Conservation (phyloP, 2,329 filamentous ascomycete species). For the Furcasterigmium sp. region DNA sequence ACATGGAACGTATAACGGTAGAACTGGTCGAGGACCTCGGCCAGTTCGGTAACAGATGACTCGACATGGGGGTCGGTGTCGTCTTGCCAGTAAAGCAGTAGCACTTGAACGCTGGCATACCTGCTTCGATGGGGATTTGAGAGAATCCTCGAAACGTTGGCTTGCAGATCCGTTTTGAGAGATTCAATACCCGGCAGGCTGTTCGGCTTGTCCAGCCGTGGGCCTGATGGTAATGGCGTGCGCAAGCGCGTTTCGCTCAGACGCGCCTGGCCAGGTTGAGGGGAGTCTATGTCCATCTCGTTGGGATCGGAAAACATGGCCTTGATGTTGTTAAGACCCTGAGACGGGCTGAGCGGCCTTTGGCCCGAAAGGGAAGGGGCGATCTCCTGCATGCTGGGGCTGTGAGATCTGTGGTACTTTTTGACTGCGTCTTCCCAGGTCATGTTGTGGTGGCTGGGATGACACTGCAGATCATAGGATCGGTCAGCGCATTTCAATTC, state of each 20-base stretch:
- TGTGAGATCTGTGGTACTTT: slow-evolving; percentile 48
- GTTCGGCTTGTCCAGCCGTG: slow-evolving; percentile 45
- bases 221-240: slow-evolving; percentile 51
- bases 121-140: slow-evolving; percentile 45
- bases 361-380: slow-evolving; percentile 33
- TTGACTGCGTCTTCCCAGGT: slow-evolving; percentile 54
- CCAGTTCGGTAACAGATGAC: slow-evolving; percentile 39
- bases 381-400: slow-evolving; percentile 45
- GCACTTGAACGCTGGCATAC: slow-evolving; percentile 45
- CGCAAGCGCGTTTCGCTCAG: slow-evolving; percentile 45
- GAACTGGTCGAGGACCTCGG: slow-evolving; percentile 42
- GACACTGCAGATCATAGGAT: slow-evolving; percentile 36
- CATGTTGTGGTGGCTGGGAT: slow-evolving; percentile 55
- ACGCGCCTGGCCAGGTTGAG: slow-evolving; percentile 30
- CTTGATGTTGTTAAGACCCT: slow-evolving; percentile 27
- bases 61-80: slow-evolving; percentile 36
- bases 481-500: slow-evolving; percentile 11
- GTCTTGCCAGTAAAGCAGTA: slow-evolving; percentile 54
- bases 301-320: slow-evolving; percentile 38
- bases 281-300: slow-evolving; percentile 51
- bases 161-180: slow-evolving; percentile 48
- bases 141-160: slow-evolving; percentile 41
- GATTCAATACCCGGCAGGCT: slow-evolving; percentile 45
- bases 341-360: slow-evolving; percentile 41
- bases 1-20: slow-evolving; percentile 47